Conservation (phyloP, 2,329 filamentous ascomycete genomes). For the Curvularia sp. region DNA sequence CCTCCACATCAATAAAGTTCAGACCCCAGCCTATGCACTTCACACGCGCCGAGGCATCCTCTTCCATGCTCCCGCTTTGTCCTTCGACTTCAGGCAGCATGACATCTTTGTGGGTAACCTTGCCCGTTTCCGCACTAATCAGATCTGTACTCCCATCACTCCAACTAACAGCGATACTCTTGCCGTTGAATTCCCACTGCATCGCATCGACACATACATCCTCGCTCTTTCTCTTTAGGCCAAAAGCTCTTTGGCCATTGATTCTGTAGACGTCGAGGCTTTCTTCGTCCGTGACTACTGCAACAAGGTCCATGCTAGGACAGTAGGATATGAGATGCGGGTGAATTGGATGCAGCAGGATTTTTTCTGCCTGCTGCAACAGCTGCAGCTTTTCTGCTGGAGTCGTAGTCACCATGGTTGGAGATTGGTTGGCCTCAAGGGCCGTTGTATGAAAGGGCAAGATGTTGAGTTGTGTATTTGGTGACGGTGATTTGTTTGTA, state of each 20-base stretch:
- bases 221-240: slow-evolving; percentile 52
- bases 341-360: slow-evolving; percentile 58
- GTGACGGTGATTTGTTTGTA: slow-evolving; percentile 24
- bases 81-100: slow-evolving; percentile 20
- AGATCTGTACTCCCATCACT: slow-evolving; percentile 80
- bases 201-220: slow-evolving; percentile 47
- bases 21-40: slow-evolving; percentile 62
- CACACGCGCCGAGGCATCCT: slow-evolving; percentile 33
- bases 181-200: slow-evolving; percentile 61
- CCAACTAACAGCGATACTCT: slow-evolving; percentile 82
- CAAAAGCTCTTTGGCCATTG: slow-evolving; percentile 74
- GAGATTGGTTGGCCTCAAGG: slow-evolving; percentile 8
- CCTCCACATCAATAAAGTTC: slow-evolving; percentile 61
- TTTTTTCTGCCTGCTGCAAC: slow-evolving; percentile 52
- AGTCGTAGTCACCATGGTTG: slow-evolving; percentile 16
- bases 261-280: slow-evolving; percentile 79
- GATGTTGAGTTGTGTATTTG: slow-evolving; percentile 1
- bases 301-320: slow-evolving; percentile 84
- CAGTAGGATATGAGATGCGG: slow-evolving; percentile 73
- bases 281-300: slow-evolving; percentile 71
- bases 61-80: slow-evolving; percentile 7
- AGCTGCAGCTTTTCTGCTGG: slow-evolving; percentile 26
- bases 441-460: slow-evolving; percentile 12
- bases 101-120: slow-evolving; percentile 71
- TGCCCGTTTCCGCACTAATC: slow-evolving; percentile 80